Evolutionary conservation across 495 filamentous ascomycete species (phyloP), one percentile per base, ranked within the genome.

Genomic region (Podospora comata): DNA sequence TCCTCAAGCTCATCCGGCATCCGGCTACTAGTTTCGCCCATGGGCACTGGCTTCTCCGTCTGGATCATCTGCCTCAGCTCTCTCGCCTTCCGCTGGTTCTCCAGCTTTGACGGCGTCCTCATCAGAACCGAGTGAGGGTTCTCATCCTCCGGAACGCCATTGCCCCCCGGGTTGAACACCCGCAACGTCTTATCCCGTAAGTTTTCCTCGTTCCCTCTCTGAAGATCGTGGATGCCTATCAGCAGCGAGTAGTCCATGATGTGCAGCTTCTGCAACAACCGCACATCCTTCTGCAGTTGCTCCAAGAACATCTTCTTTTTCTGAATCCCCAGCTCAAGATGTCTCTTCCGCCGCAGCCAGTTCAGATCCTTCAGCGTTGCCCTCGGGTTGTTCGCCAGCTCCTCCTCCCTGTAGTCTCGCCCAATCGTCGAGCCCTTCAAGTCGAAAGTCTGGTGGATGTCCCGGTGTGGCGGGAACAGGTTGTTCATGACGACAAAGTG

Each of bases 401-500:
- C 88, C 57, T 96, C 92, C 75, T 97, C 96, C 67, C 84, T 90
- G 77, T 92, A 91, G 74, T 98, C 93, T 70, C 95, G 87, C 34
- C 95, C 95, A 69, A 98, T 87, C 0, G 94, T 97, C 18, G 94
- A 97, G n/a, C 95, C 95, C 78, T 99, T 99, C 66, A 99, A 76
- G 74, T 99, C 95, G 71, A 97, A 99, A 4, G 93, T 98, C 72
- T 92, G 87, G 80, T 99, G 95, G 65, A 99, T 97, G 78, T 99
- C 95, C 64, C 94, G 87, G 78, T 99, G 95, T 4, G 95, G 95
- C 19, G 95, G 95, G 73, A 99, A 98, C 20, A 99, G 85, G 73
- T 99, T 99, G 83, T 99, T 99, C 95, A 99, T 99, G 72, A 99
- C 93, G 44, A 99, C 96, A 71, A 99, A 99, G 77, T 99, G 96